Evolutionary conservation across 768 basidiomycete species (phyloP).

Genomic region (Lactifluus hygrophoroides): DNA sequence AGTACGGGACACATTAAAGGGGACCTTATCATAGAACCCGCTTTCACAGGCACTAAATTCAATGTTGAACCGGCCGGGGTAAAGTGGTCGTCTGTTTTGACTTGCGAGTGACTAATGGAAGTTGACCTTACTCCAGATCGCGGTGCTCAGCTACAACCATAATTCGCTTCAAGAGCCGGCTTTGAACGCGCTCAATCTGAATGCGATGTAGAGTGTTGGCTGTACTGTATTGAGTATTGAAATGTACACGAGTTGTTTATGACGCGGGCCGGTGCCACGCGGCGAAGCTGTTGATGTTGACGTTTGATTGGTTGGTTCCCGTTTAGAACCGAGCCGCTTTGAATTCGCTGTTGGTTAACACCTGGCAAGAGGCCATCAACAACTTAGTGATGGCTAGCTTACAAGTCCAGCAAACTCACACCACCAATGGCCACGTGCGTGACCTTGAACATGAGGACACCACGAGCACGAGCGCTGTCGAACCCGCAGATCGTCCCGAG

Average conservation of each 20-base stretch:
- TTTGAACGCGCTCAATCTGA: conserved; percentile 63
- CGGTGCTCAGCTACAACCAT: conserved; percentile 81
- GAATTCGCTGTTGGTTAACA: background rate
- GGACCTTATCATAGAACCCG: conserved; percentile 1
- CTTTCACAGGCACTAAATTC: conserved; percentile 10
- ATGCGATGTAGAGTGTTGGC: conserved; percentile 8
- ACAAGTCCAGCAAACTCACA: background rate
- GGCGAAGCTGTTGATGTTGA: conserved; percentile 16
- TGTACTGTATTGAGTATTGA: background rate
- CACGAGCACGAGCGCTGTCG: conserved; percentile 10
- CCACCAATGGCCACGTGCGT: background rate
- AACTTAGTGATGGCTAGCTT: conserved; percentile 10
- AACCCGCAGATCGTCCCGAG: background rate
- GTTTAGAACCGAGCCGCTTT: background rate
- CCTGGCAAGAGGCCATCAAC: background rate
- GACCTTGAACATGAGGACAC: conserved; percentile 32
- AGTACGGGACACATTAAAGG: background rate
- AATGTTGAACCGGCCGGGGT: conserved; percentile 20
- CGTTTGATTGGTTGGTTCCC: conserved; percentile 20
- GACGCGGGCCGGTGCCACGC: background rate
- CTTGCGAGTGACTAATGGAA: background rate
- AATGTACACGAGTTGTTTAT: background rate
- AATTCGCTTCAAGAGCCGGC: conserved; percentile 67
- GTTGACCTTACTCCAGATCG: conserved; percentile 39
- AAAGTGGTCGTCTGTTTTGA: too few species aligned